Percentiles rank a stretch among this genome's conserved stretches.
These are phyloP conservation scores for Calonectria honghensis DNA, from an alignment of 2,329 filamentous ascomycete genomes.

Conservation along the genomic window DNA sequence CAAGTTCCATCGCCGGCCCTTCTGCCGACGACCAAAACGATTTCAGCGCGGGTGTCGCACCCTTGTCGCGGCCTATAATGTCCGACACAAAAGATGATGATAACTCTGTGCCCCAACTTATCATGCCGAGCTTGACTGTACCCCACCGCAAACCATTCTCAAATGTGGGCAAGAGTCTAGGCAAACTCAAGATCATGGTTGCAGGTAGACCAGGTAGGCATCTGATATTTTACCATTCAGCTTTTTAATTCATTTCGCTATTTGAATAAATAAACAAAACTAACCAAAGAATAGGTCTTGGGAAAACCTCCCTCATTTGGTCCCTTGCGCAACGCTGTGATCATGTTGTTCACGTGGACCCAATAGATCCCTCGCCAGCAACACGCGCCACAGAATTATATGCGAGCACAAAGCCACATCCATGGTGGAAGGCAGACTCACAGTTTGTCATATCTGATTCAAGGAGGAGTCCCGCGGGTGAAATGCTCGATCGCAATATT, in stretches of 20 bases:
- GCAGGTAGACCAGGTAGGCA: conserved; percentile 83
- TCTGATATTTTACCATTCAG: background rate
- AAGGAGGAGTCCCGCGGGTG: conserved; percentile 84
- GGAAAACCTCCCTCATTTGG: conserved; percentile 92
- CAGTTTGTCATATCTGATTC: conserved; percentile 75
- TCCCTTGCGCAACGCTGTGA: conserved; percentile 90
- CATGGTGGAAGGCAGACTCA: conserved; percentile 90
- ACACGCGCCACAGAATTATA: conserved; percentile 78
- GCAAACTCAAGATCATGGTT: conserved; percentile 91
- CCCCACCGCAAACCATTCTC: conserved; percentile 93
- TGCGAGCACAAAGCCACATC: conserved; percentile 89
- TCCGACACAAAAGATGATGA: conserved; percentile 46
- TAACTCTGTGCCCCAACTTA: conserved; percentile 81
- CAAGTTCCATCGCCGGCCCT: conserved; percentile 70
- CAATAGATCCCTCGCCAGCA: conserved; percentile 64
- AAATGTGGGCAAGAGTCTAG: conserved; percentile 86
- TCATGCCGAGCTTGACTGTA: conserved; percentile 97
- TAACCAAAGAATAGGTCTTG: conserved; percentile 74
- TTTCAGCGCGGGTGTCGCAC: conserved; percentile 47
- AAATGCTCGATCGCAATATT: conserved; percentile 90
- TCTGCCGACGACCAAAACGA: conserved; percentile 57
- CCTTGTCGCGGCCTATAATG: conserved; percentile 44
- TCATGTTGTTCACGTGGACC: conserved; percentile 95
- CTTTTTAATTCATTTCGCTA: background rate
- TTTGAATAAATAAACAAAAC: background rate